Conservation (phyloP, 1,284 basidiomycete species). For the Singerocomus inundabilis region DNA sequence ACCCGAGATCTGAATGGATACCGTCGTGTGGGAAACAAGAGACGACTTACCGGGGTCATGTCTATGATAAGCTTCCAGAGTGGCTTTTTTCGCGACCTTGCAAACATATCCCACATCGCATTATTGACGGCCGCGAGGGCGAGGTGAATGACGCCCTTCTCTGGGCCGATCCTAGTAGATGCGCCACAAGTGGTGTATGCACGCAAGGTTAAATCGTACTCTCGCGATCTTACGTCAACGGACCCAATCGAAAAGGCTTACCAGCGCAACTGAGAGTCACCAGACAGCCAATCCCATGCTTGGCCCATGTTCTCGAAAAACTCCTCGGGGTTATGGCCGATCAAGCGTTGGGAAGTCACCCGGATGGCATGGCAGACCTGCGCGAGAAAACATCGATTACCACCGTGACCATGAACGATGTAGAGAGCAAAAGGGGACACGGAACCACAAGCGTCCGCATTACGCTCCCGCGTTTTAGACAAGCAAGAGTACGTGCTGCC, state of each 20-base stretch:
- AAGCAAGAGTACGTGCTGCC: neutral
- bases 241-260: conserved; percentile 36
- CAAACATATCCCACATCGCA: conserved; percentile 80
- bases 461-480: neutral
- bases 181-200: neutral
- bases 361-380: conserved; percentile 77
- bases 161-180: conserved; percentile 71
- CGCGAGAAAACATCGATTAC: neutral
- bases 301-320: conserved; percentile 87
- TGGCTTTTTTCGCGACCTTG: conserved; percentile 71
- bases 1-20: neutral
- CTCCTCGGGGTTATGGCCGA: conserved; percentile 80
- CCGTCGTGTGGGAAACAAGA: conserved; percentile 11
- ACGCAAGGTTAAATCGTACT: neutral
- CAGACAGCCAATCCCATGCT: conserved; percentile 73
- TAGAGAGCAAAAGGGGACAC: neutral
- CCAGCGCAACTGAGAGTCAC: conserved; percentile 88
- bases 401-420: neutral
- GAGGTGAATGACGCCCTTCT: conserved; percentile 82
- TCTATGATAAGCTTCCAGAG: conserved; percentile 84
- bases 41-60: conserved; percentile 64
- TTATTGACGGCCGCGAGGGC: conserved; percentile 79
- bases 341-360: conserved; percentile 68
- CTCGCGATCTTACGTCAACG: neutral
- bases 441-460: conserved; percentile 1